phyloP scores from a whole-genome alignment of 345 rosid genomes.

The Corymbia maculata region DNA sequence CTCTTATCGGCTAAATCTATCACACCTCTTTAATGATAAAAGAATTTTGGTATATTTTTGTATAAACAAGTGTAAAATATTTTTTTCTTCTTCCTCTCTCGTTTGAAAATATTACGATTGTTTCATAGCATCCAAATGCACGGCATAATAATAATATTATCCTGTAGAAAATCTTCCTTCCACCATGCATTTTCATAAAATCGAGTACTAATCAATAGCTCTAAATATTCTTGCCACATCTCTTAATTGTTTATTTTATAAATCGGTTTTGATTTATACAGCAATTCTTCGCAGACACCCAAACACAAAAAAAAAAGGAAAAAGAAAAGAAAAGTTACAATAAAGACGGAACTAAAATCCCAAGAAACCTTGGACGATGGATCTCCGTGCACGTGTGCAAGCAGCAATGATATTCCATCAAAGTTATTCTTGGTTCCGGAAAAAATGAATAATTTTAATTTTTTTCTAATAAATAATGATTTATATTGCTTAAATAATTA shows the following conservation, averaged over 20 bases:
- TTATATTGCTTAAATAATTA: no score
- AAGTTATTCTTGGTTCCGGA: no score
- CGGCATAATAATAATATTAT: no score
- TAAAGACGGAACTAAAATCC: neutral
- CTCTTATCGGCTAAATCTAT: neutral
- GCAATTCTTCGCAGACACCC: neutral
- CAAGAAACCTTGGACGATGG: neutral
- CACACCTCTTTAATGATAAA: neutral
- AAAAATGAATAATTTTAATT: no score
- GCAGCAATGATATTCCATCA: neutral
- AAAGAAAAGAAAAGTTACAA: rapidly evolving
- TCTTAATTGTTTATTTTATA: no score
- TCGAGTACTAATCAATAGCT: neutral
- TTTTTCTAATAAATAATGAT: no score
- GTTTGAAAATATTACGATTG: neutral
- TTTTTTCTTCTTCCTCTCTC: neutral
- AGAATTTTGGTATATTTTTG: no score
- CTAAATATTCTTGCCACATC: no score
- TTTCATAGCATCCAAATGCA: no score
- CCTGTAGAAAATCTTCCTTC: neutral
- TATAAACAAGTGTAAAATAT: no score
- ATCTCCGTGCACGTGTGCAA: neutral
- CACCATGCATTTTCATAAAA: neutral
- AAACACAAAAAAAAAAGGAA: rapidly evolving
- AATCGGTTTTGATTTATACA: neutral